Base-by-base conservation (phyloP, 306 rosid genomes). In the Acacia melanoxylon region DNA sequence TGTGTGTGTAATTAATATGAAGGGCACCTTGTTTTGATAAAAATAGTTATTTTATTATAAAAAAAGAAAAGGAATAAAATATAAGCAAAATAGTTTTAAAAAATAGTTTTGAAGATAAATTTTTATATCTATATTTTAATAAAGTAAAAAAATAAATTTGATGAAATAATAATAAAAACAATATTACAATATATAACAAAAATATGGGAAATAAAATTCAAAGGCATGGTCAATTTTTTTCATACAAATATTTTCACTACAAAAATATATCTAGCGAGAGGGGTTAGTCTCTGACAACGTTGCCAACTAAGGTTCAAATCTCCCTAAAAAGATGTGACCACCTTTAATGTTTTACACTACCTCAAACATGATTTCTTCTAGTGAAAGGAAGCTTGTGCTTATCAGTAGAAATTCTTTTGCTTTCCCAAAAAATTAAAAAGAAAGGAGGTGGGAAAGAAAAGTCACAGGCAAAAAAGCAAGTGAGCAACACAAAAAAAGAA, bases 251-350 rank as follows among this genome's bases (percentile, higher is more conserved):
- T 16, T 66, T 37, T 37, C 6, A 66, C 16, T 66, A 0, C 33
- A 7, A 66, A 33, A 13, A 35, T 35, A 35, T 35, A 35, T 35
- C 1, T 5, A 5, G 1, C 5, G 40, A 35, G 40, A 35, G 8
- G 8, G 40, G 40, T 35, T 35, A 35, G 0, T 35, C 0, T 35
- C 1, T 5, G 1, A 35, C 1, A 35, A 35, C 0, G 1, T 35
- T 0, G 1, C 0, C 40, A 5, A 5, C 0, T 35, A 35, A 35
- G 8, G 0, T 35, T 35, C 7, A 35, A 35, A 35, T 35, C 8
- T 0, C 1, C 35, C 0, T 4, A 1, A 4, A 33, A 33, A 33
- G 0, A 35, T 35, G 0, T 35, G 0, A 0, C 1, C 41, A 37
- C 8, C 8, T 37, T 5, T 37, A 6, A 37, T 5, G 6, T 35